Evolutionary conservation across 129 eudicot genomes (phyloP).

Genomic region (Escallonia rubra): DNA sequence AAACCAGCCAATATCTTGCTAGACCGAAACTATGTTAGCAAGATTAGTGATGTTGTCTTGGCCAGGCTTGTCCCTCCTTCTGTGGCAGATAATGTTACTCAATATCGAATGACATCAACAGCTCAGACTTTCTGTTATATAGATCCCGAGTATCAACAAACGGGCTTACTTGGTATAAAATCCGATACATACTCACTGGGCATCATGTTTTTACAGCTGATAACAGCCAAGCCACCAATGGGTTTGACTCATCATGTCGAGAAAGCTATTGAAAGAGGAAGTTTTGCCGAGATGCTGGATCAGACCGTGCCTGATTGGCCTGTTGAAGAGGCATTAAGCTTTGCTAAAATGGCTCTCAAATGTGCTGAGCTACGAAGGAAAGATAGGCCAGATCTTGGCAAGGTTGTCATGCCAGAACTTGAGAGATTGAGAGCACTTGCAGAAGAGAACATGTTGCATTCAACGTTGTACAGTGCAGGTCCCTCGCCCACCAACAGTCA

Average conservation of each 20-base stretch:
- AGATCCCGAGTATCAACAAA: no score
- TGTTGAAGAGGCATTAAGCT: neutral
- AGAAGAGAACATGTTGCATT: no score
- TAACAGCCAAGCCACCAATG: constrained; percentile 60
- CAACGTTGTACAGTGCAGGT: no score
- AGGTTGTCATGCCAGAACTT: no score
- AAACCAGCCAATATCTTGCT: neutral
- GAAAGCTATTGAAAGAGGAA: no score
- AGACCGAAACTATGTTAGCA: constrained; percentile 42
- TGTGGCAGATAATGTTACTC: constrained; percentile 29
- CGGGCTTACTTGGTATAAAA: constrained; percentile 55
- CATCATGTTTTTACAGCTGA: constrained; percentile 47
- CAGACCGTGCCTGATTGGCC: no score
- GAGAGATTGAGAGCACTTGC: no score
- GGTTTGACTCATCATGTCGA: constrained; percentile 41
- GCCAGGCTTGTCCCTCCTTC: constrained; percentile 54
- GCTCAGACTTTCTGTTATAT: no score
- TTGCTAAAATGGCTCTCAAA: constrained; percentile 42
- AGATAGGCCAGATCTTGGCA: no score
- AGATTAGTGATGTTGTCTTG: constrained; percentile 62
- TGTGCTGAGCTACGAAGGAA: constrained; percentile 29
- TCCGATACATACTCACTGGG: constrained; percentile 57
- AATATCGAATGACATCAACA: no score
- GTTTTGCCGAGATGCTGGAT: no score
- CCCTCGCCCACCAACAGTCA: no score